Evolutionary conservation across 805 yeast species (phyloP), one percentile per base, ranked within the genome.

Genomic region (Teunomyces kruisii): DNA sequence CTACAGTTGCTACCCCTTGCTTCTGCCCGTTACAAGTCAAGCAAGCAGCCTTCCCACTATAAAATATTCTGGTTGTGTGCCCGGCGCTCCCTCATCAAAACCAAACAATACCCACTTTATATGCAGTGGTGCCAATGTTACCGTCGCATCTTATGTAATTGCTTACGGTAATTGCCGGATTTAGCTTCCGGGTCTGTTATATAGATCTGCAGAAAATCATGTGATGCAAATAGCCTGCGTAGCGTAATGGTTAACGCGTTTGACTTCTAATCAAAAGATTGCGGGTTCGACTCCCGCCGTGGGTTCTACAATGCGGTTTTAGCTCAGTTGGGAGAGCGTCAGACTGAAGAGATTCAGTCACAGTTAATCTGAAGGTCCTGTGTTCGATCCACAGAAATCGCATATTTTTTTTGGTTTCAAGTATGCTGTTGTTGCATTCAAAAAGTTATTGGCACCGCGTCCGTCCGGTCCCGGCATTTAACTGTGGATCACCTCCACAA

Each of bases 321-420:
- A 60, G 65, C 65, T 61, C 65, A 61, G 64, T 59, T 57, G 65
- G 65, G 65, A 61, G 66, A 61, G 66, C 66, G 66, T 58, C 66
- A 61, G 66, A 61, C 66, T 61, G 66, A 60, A 55, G 59, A 46
- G 37, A 46, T 57, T 56, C 57, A 53, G 65, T 61, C 61, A 51
- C 58, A 59, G 59, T 56, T 55, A 56, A 81, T 82, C 87, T 83
- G 87, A 78, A 84, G 89, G 89, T 83, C 87, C 84, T 81, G 88
- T 80, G 88, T 84, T 84, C 88, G 84, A 83, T 81, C 88, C 88
- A 80, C 88, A 81, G 79, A 79, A 76, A 65, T 76, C 81, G 83
- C 83, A 78, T 56, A 41, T 47, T 52, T 58, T 64, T 40, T 39
- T 32, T 15, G 12, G 9, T 26, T 14, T 3, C 17, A 10, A 30